Base-by-base conservation (phyloP, 208 protist genomes). In the Trypanosoma melophagium region DNA sequence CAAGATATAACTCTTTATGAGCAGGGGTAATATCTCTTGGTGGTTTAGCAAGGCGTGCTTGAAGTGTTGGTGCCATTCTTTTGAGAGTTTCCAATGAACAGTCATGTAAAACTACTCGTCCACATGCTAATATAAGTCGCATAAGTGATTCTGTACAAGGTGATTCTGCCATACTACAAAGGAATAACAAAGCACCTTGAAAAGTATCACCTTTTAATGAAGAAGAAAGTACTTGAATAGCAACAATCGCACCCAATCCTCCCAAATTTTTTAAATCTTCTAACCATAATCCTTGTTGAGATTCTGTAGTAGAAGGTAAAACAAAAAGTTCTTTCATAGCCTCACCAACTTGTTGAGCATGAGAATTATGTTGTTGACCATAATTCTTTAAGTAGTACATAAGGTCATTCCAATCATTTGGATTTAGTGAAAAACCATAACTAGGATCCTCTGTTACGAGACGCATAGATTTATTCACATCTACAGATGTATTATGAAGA, bases 1-100 rank as follows among this genome's bases (percentile, higher is more conserved):
- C 87, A n/a, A 88, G 83, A 78, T 93, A 94, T 66, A 89, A 83
- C 80, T 96, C 91, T 66, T 88, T 91, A 61, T 96, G 86, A 22
- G 69, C 66, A 56, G 76, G 55, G 16, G 81, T 86, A 17, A 87
- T 79, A 40, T 94, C 87, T 75, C 87, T 96, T 13, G 91, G 91
- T 59, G 91, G 83, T 69, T 89, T 92, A 47, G 77, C 74, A 24
- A 96, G 78, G 0, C 91, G 86, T 35, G 63, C 57, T 76, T 94
- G 86, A 63, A 96, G 74, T 41, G 78, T 77, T 19, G 80, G 71
- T 16, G 86, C 80, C 63, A 92, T 82, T 25, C 59, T 60, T 54
- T 80, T 79, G 13, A 94, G 79, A 60, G 84, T 75, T 12, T 71
- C 73, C 8, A 91, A 50, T 21, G 70, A 65, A 21, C 81, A 81